Base-by-base conservation (phyloP, 768 basidiomycete species). In the Scleroderma bovista region DNA sequence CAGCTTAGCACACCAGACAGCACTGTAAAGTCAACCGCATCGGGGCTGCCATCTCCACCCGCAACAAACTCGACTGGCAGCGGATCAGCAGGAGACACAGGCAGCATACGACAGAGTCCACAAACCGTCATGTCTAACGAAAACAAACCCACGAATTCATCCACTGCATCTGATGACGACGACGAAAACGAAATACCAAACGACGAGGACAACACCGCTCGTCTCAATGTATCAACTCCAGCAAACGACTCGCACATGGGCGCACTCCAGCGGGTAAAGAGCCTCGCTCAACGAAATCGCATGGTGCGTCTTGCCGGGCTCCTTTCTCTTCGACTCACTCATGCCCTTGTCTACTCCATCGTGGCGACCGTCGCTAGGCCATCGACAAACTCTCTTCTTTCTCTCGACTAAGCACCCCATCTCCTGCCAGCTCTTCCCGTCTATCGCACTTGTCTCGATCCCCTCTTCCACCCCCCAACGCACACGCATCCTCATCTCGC, bases 51-150 rank as follows among this genome's bases (percentile, higher is more conserved):
- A 1, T 89, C 87, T 20, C 89, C 89, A 1, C 89, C 89, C 38
- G 88, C 86, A 23, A 88, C 89, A 17, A 90, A 89, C 61, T 90
- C 88, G 11, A 89, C 87, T 2, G 87, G 85, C 31, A 88, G 86
- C 64, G 85, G 86, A 33, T 87, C 86, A 58, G 82, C 79, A 4
- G 83, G 82, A 38, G 83, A 83, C 67, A 65, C 68, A 46, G 73
- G 72, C 53, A 72, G 71, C 58, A 50, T 71, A 52, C 70, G 73
- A 54, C 61, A 61, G 45, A 70, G 63, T 37, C 61, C 67, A 40
- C 46, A 53, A 34, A 59, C 71, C 36, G 58, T 61, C 62, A 20
- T 45, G 54, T 36, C 47, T 64, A 57, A 69, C 67, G 53, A 77
- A 75, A n/a, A n/a, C n/a, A n/a, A n/a, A n/a, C n/a, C n/a, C n/a